These are phyloP conservation scores for Talaromyces sp. DNA, from an alignment of 2,329 filamentous ascomycete genomes.

Conservation along the genomic window DNA sequence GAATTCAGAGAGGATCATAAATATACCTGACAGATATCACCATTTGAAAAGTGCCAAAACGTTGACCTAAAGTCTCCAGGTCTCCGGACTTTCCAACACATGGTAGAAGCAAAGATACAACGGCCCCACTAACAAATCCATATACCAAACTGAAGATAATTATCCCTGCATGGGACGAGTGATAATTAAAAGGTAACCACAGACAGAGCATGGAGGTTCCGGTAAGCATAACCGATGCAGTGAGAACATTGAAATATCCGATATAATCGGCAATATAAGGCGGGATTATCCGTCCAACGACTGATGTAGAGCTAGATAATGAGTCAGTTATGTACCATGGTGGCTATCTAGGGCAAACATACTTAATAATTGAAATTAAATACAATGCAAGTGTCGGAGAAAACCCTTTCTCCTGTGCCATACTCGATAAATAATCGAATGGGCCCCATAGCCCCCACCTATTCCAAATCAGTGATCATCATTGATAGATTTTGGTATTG, in stretches of 20 bases:
- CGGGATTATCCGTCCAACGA: slow-evolving; percentile 22
- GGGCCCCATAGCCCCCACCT: slow-evolving; percentile 23
- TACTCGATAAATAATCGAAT: slow-evolving; percentile 19
- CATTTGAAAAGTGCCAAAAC: slow-evolving; percentile 27
- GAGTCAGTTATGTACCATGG: not conserved
- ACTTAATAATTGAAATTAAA: slow-evolving; percentile 25
- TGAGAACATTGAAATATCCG: slow-evolving; percentile 24
- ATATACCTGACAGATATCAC: slow-evolving; percentile 19
- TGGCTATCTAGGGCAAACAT: not conserved
- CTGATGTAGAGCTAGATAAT: slow-evolving; percentile 18
- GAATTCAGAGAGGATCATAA: too few relatives aligned
- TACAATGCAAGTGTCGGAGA: slow-evolving; percentile 18
- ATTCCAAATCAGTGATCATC: slow-evolving; percentile 5
- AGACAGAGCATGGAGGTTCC: slow-evolving; percentile 18
- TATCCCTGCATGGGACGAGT: slow-evolving; percentile 21
- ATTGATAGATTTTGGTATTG: not conserved
- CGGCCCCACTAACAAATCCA: slow-evolving; percentile 24
- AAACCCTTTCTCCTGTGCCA: slow-evolving; percentile 16
- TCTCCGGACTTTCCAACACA: slow-evolving; percentile 24
- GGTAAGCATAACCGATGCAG: slow-evolving; percentile 11
- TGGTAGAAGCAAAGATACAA: slow-evolving; percentile 26
- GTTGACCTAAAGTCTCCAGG: slow-evolving; percentile 28
- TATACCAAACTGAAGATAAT: slow-evolving; percentile 24
- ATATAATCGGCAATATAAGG: slow-evolving; percentile 20
- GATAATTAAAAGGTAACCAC: slow-evolving; percentile 26